Evolutionary conservation across 2,329 filamentous ascomycete species (phyloP).

Genomic region (Aphanocladium album): DNA sequence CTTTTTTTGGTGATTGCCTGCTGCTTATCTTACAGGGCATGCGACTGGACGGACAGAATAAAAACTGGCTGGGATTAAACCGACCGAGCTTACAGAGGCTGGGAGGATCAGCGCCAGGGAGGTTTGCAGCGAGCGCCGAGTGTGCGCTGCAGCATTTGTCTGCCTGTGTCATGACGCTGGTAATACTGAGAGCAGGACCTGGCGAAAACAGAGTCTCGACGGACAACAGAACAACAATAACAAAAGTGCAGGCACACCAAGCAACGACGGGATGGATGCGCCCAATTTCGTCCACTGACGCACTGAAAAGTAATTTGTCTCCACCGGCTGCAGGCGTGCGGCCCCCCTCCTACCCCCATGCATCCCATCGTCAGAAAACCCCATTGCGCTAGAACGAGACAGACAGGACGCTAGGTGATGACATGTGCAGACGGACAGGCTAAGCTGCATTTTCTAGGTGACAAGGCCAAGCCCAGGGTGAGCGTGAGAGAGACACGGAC

Average conservation of each 20-base stretch:
- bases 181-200: too few species aligned
- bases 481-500: background rate
- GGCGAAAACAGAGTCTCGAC: background rate
- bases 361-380: background rate
- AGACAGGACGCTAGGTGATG: background rate
- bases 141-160: background rate
- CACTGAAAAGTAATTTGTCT: constrained; percentile 3
- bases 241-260: background rate
- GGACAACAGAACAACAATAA: background rate
- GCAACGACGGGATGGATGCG: background rate
- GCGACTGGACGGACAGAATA: too few species aligned
- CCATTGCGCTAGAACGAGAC: constrained; percentile 9
- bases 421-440: background rate
- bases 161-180: too few species aligned
- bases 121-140: background rate
- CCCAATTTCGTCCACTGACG: background rate
- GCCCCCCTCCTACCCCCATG: background rate
- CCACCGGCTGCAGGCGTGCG: background rate
- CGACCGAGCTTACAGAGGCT: too few species aligned
- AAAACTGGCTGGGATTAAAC: too few species aligned
- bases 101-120: background rate
- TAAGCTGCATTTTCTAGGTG: background rate
- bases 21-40: background rate
- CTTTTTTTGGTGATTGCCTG: background rate
- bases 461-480: background rate